Evolutionary conservation across 352 stramenopile species (phyloP).

Genomic region (Phytophthora pisi): DNA sequence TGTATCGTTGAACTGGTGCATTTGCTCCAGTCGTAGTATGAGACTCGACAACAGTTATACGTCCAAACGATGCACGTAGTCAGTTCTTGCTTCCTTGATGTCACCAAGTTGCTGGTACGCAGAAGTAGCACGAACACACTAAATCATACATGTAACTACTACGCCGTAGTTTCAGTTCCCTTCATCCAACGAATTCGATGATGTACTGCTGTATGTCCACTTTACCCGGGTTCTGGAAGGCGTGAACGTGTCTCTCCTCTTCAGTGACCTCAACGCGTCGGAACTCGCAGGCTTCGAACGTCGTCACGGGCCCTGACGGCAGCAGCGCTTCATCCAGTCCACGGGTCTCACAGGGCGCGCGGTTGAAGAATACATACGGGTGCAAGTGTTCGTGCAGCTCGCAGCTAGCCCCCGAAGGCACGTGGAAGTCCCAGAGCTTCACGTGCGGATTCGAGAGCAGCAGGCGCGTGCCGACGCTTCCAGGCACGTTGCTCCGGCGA

Average conservation of each 20-base stretch:
- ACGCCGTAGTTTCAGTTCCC: background rate
- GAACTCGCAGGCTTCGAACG: slow-evolving; percentile 36
- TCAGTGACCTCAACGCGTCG: slow-evolving; percentile 43
- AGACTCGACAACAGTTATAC: no score
- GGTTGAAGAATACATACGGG: slow-evolving; percentile 54
- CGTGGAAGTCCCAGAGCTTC: slow-evolving; percentile 49
- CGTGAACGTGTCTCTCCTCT: slow-evolving; percentile 32
- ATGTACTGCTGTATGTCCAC: slow-evolving; percentile 44
- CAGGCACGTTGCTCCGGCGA: slow-evolving; percentile 17
- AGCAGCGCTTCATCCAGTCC: slow-evolving; percentile 38
- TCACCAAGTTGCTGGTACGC: no score
- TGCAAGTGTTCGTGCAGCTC: slow-evolving; percentile 45
- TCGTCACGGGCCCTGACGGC: slow-evolving; percentile 25
- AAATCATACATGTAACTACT: no score
- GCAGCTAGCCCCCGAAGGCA: slow-evolving; percentile 32
- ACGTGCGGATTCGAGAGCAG: slow-evolving; percentile 42
- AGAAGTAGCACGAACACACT: no score
- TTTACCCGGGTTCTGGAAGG: slow-evolving; percentile 38
- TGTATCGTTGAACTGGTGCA: no score
- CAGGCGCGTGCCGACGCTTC: slow-evolving; percentile 34
- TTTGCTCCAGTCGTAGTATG: no score
- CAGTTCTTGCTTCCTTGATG: no score
- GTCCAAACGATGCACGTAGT: no score
- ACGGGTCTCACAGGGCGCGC: slow-evolving; percentile 33
- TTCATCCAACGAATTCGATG: slow-evolving; percentile 39